These are phyloP conservation scores for Coemansia sp. DNA, from an alignment of 192 early-diverging fungal species.

Conservation along the genomic window DNA sequence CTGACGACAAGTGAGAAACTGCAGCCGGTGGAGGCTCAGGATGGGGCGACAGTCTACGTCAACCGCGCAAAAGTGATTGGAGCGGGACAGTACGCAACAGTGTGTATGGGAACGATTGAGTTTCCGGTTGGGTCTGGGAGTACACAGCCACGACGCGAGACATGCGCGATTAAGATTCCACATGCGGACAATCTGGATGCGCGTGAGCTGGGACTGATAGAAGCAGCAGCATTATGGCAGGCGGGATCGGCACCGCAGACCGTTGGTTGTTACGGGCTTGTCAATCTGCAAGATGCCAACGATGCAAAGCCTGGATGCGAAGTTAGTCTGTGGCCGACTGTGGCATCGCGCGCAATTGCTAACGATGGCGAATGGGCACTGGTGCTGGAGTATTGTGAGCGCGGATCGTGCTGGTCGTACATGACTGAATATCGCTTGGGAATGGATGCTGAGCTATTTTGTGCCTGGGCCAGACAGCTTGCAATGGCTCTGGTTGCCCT, in stretches of 20 bases:
- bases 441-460: constrained; percentile 54
- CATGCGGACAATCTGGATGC: constrained; percentile 46
- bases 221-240: constrained; percentile 47
- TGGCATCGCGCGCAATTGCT: constrained; percentile 21
- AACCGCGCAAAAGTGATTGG: constrained; percentile 42
- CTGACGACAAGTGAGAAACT: constrained; percentile 28
- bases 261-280: constrained; percentile 43
- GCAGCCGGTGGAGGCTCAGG: constrained; percentile 10
- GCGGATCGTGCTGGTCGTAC: constrained; percentile 60
- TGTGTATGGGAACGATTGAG: constrained; percentile 32
- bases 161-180: constrained; percentile 48
- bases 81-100: constrained; percentile 49
- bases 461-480: constrained; percentile 59
- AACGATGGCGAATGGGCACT: constrained; percentile 48
- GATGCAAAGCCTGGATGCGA: constrained; percentile 10
- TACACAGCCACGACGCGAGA: neutral
- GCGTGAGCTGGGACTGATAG: constrained; percentile 46
- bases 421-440: constrained; percentile 42
- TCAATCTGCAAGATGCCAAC: constrained; percentile 23
- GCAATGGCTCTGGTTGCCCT: constrained; percentile 54
- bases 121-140: neutral
- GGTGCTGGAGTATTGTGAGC: constrained; percentile 58
- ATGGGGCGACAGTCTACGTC: constrained; percentile 14
- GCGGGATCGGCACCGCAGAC: constrained; percentile 27
- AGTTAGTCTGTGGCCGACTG: constrained; percentile 32